Conservation (phyloP, 345 rosid genomes). For the Brassica juncea region DNA sequence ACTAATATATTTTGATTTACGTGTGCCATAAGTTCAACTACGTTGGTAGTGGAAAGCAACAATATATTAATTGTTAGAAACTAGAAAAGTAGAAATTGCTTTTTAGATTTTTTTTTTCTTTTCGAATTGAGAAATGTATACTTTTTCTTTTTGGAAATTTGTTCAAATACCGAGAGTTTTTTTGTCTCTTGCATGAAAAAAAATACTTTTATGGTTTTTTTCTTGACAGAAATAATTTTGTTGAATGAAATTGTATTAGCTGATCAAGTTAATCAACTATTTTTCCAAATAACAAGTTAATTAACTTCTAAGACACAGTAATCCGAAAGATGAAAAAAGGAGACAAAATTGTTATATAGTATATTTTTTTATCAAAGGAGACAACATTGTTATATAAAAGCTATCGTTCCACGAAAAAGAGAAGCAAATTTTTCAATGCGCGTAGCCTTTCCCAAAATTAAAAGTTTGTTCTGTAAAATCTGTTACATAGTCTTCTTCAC, state of each 20-base stretch:
- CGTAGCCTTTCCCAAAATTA: not conserved
- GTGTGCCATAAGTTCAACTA: not conserved
- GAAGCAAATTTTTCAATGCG: not conserved
- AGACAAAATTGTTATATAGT: not conserved
- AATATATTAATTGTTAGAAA: not conserved
- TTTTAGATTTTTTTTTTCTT: not conserved
- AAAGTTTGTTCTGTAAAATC: not conserved
- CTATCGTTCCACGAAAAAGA: not conserved
- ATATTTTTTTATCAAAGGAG: not conserved
- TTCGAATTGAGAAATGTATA: too few relatives aligned
- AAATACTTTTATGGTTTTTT: not conserved
- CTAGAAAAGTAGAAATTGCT: not conserved
- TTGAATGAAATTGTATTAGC: not conserved
- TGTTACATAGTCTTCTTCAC: not conserved
- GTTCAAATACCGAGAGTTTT: too few relatives aligned
- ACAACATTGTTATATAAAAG: not conserved
- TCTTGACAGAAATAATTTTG: too few relatives aligned
- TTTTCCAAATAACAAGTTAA: too few relatives aligned
- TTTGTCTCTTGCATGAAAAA: not conserved
- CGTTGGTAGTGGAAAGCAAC: not conserved
- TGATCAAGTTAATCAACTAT: not conserved
- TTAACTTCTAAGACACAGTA: not conserved
- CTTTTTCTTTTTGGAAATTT: too few relatives aligned
- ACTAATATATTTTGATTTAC: not conserved
- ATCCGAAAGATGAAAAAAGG: not conserved